Evolutionary conservation across 1,284 basidiomycete genomes (phyloP).

Genomic region (Waitea zeae): DNA sequence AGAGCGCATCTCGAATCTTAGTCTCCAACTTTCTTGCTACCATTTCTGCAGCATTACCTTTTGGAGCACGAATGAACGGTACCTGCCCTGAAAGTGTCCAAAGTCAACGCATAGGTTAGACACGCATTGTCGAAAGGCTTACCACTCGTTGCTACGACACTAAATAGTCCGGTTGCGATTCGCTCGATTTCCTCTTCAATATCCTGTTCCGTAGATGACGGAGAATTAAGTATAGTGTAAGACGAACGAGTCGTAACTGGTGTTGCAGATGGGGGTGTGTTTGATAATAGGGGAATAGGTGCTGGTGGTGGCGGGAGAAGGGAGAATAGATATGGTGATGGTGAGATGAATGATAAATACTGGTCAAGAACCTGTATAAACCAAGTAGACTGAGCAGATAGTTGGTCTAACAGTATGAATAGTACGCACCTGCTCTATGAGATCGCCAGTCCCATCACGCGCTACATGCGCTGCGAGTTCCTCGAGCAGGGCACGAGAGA

Average conservation of each 20-base stretch:
- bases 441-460: slow-evolving; percentile 68
- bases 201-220: slow-evolving; percentile 75
- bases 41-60: slow-evolving; percentile 97
- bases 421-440: slow-evolving; percentile 54
- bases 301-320: slow-evolving; percentile 41
- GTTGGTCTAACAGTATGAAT: not conserved
- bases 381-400: not conserved
- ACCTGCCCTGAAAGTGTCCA: slow-evolving; percentile 47
- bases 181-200: slow-evolving; percentile 92
- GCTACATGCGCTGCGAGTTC: slow-evolving; percentile 87
- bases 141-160: slow-evolving; percentile 87
- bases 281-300: slow-evolving; percentile 14
- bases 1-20: slow-evolving; percentile 84
- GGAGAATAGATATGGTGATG: slow-evolving; percentile 90
- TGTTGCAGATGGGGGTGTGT: slow-evolving; percentile 15
- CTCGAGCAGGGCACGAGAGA: slow-evolving; percentile 80
- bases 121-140: slow-evolving; percentile 10
- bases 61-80: slow-evolving; percentile 88
- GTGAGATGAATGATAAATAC: slow-evolving; percentile 92
- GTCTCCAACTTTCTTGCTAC: slow-evolving; percentile 90
- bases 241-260: slow-evolving; percentile 24
- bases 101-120: slow-evolving; percentile 1
- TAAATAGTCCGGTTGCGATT: slow-evolving; percentile 83
- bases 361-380: slow-evolving; percentile 70
- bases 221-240: slow-evolving; percentile 88